phyloP scores from a whole-genome alignment of 2,329 filamentous ascomycete genomes.

The Colletotrichum sp. region DNA sequence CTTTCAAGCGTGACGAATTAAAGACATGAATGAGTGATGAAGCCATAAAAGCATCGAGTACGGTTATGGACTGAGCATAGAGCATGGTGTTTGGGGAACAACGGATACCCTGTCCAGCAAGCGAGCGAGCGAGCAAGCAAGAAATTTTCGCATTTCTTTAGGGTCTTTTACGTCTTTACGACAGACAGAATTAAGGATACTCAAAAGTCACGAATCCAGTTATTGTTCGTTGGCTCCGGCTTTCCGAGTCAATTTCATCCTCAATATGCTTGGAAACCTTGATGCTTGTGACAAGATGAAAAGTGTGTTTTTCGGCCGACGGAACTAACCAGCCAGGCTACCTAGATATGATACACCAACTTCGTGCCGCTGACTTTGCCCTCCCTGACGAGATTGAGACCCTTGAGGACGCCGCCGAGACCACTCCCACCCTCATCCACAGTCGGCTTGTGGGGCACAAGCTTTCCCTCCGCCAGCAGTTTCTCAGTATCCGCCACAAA shows the following conservation, averaged over 20 bases:
- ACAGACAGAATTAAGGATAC: slow-evolving; percentile 7
- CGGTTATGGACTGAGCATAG: slow-evolving; percentile 20
- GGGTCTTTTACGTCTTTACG: neutral
- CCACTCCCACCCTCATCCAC: slow-evolving; percentile 31
- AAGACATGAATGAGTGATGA: slow-evolving; percentile 21
- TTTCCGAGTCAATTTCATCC: neutral
- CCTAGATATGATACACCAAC: neutral
- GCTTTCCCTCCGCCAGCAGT: slow-evolving; percentile 37
- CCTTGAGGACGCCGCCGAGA: slow-evolving; percentile 34
- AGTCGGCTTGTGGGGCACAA: slow-evolving; percentile 36
- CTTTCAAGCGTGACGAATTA: slow-evolving; percentile 12
- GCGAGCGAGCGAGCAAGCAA: neutral
- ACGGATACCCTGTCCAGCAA: slow-evolving; percentile 16
- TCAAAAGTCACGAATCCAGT: slow-evolving; percentile 4
- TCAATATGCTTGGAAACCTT: neutral
- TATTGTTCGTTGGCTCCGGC: neutral
- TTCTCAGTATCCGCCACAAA: slow-evolving; percentile 38
- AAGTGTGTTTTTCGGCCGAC: neutral
- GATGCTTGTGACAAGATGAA: neutral
- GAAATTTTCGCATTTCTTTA: slow-evolving; percentile 14
- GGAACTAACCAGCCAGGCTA: neutral
- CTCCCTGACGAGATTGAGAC: neutral
- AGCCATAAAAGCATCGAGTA: slow-evolving; percentile 17
- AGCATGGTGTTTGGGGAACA: slow-evolving; percentile 18
- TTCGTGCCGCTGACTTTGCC: slow-evolving; percentile 23